phyloP scores from a whole-genome alignment of 371 early-diverging fungal species.

The Circinella minor region DNA sequence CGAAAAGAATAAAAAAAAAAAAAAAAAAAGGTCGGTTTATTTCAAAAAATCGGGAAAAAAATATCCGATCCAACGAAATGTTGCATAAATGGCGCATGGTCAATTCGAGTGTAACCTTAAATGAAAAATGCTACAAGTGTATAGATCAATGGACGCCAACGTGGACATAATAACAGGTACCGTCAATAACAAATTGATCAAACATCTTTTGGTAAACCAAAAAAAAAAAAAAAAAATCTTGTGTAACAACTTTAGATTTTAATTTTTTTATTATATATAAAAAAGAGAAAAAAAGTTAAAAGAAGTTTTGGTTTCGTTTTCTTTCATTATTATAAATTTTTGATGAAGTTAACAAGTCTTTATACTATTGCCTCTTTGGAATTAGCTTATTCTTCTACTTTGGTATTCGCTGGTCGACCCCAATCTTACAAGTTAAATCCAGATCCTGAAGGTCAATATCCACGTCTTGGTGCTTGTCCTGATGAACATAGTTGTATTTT shows the following conservation, averaged over 20 bases:
- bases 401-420: conserved; percentile 19
- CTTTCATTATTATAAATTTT: not conserved
- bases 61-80: not conserved
- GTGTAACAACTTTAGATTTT: not conserved
- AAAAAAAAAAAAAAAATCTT: not conserved
- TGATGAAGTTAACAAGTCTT: not conserved
- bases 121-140: not conserved
- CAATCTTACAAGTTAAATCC: conserved; percentile 22
- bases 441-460: conserved; percentile 59
- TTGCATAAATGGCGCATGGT: not conserved
- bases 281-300: no score
- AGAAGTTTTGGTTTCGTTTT: no score
- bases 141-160: not conserved
- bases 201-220: no score
- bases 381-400: conserved; percentile 13
- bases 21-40: not conserved
- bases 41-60: not conserved
- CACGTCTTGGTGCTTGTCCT: conserved; percentile 62
- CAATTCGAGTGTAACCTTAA: not conserved
- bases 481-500: conserved; percentile 57
- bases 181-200: not conserved
- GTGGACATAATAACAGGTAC: not conserved
- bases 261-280: not conserved
- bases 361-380: conserved; percentile 5
- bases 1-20: not conserved